phyloP scores from a whole-genome alignment of 495 filamentous ascomycete genomes.

The Penicillium pulvis region DNA sequence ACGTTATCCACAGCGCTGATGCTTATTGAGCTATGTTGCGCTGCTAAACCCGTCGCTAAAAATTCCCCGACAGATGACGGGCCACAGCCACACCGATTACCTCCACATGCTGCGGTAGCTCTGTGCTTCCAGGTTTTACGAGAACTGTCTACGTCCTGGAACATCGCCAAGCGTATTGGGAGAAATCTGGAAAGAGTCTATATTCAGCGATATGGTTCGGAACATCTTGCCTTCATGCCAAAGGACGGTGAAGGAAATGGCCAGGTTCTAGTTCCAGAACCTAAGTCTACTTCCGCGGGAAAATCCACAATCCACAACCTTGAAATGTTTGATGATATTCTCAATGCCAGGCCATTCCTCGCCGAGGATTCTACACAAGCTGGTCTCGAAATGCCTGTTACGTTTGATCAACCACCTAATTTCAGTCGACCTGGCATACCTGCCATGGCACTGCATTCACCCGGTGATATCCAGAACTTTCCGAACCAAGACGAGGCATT shows the following conservation, averaged over 20 bases:
- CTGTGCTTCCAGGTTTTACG: constrained; percentile 23
- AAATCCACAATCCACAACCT: not conserved
- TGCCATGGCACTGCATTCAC: not conserved
- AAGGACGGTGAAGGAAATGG: not conserved
- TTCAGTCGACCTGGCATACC: constrained; percentile 4
- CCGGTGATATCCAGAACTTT: not conserved
- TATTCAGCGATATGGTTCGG: constrained; percentile 16
- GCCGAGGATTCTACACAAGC: constrained; percentile 3
- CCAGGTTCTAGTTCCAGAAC: not conserved
- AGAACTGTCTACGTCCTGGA: constrained; percentile 31
- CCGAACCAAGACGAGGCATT: constrained; percentile 21
- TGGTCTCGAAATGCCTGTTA: not conserved
- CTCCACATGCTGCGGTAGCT: constrained; percentile 18
- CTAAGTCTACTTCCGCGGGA: not conserved
- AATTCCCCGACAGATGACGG: not conserved
- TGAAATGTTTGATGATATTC: constrained; percentile 12
- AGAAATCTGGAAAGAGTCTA: constrained; percentile 29
- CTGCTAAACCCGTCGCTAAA: not conserved
- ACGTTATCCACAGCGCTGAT: constrained; percentile 29
- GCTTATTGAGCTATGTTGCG: constrained; percentile 27
- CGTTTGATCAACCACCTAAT: constrained; percentile 2
- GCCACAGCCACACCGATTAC: not conserved
- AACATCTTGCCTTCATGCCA: constrained; percentile 14
- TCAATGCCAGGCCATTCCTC: constrained; percentile 4
- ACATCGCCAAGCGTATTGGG: constrained; percentile 29